These are phyloP conservation scores for Hymenoscyphus infarciens DNA, from an alignment of 2,329 filamentous ascomycete genomes.

Conservation along the genomic window DNA sequence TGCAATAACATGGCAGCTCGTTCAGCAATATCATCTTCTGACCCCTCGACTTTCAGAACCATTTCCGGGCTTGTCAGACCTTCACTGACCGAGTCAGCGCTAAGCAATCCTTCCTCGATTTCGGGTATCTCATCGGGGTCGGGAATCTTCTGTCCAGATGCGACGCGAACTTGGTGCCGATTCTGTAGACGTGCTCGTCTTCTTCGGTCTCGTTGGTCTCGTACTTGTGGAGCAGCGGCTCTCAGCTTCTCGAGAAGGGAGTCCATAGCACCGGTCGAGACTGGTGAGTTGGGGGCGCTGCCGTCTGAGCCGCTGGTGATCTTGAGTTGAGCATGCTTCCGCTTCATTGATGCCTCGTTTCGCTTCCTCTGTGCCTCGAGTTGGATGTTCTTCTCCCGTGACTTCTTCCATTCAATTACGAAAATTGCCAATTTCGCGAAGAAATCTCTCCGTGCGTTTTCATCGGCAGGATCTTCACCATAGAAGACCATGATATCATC, in stretches of 20 bases:
- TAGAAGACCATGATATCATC: conserved; percentile 97
- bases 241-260: conserved; percentile 90
- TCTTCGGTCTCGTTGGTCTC: conserved; percentile 84
- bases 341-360: conserved; percentile 89
- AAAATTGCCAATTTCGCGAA: conserved; percentile 91
- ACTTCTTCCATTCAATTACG: conserved; percentile 93
- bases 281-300: conserved; percentile 58
- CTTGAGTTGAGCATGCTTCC: conserved; percentile 73
- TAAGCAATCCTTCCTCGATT: conserved; percentile 49
- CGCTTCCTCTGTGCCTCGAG: conserved; percentile 79
- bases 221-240: conserved; percentile 83
- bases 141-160: conserved; percentile 84
- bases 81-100: conserved; percentile 44
- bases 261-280: conserved; percentile 89
- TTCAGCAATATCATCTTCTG: conserved; percentile 71
- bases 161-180: conserved; percentile 81
- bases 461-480: conserved; percentile 87
- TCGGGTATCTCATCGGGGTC: conserved; percentile 64
- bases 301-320: conserved; percentile 40
- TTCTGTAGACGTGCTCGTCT: conserved; percentile 87
- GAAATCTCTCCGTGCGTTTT: conserved; percentile 91
- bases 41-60: conserved; percentile 27
- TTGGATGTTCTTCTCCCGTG: conserved; percentile 82
- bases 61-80: conserved; percentile 27
- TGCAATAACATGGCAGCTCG: conserved; percentile 80